Percentiles rank a stretch among this genome's conserved stretches.
These are phyloP conservation scores for Trifolium fragiferum DNA, from an alignment of 306 rosid species.

Conservation along the genomic window DNA sequence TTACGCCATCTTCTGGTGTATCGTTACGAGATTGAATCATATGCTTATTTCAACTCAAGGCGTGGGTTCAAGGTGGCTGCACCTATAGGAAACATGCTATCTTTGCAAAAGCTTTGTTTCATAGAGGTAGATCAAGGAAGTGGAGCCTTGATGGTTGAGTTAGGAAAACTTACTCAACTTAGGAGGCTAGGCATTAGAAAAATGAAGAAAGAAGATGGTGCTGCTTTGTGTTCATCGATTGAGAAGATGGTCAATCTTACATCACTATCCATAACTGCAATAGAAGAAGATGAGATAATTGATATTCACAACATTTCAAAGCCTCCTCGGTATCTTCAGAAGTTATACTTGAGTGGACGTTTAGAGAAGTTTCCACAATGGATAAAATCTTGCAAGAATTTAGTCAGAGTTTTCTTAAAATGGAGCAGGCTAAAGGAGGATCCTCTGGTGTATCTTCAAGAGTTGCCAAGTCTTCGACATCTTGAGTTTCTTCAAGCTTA, in stretches of 20 bases:
- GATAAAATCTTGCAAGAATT: conserved; percentile 43
- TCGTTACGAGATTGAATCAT: conserved; percentile 53
- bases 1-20: conserved; percentile 63
- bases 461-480: conserved; percentile 55
- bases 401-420: conserved; percentile 43
- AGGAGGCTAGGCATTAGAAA: conserved; percentile 53
- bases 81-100: conserved; percentile 51
- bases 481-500: conserved; percentile 60
- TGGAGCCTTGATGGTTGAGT: conserved; percentile 44
- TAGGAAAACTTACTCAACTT: conserved; percentile 56
- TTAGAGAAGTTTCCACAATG: conserved; percentile 56
- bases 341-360: conserved; percentile 51
- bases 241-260: conserved; percentile 53
- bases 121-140: conserved; percentile 56
- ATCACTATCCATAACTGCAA: conserved; percentile 47
- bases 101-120: conserved; percentile 61
- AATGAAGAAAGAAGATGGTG: conserved; percentile 52
- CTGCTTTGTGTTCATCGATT: conserved; percentile 54
- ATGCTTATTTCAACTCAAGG: conserved; percentile 47
- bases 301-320: conserved; percentile 50
- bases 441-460: conserved; percentile 50
- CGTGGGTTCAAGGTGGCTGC: conserved; percentile 53
- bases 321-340: conserved; percentile 54
- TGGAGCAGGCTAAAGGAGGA: conserved; percentile 58
- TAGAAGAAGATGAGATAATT: conserved; percentile 47